These are phyloP conservation scores for Pseudoturritis turrita DNA, from an alignment of 345 rosid species.

Conservation along the genomic window DNA sequence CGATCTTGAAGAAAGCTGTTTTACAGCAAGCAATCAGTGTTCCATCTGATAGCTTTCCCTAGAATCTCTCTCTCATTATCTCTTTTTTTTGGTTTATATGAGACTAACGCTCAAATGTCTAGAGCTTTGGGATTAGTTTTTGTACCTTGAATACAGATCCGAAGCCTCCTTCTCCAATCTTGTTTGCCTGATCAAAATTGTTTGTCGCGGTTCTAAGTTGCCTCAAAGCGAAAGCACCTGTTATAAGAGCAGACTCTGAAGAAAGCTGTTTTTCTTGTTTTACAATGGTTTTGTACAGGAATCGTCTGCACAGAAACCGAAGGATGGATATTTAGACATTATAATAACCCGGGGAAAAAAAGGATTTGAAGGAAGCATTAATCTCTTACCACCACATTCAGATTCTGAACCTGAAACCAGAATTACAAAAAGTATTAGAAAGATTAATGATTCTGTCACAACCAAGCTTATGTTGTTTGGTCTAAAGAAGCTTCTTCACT, in stretches of 20 bases:
- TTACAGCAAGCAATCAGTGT: conserved; percentile 34
- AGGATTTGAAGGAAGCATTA: too few species aligned
- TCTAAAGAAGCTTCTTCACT: neutral
- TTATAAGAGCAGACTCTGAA: neutral
- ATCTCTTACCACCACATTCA: conserved; percentile 30
- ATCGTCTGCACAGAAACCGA: too few species aligned
- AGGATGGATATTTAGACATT: too few species aligned
- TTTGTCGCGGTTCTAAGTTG: conserved; percentile 34
- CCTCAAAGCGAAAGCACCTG: conserved; percentile 29
- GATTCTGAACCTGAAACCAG: conserved; percentile 26
- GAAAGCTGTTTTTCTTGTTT: too few species aligned
- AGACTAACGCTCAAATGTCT: neutral
- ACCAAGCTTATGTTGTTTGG: too few species aligned
- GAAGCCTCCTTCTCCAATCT: conserved; percentile 43
- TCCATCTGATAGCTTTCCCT: conserved; percentile 34
- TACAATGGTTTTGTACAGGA: too few species aligned
- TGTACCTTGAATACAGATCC: conserved; percentile 39
- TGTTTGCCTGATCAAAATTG: conserved; percentile 30
- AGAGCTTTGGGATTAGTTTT: neutral
- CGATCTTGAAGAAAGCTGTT: conserved; percentile 40
- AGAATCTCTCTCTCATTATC: conserved; percentile 22
- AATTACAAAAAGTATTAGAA: neutral
- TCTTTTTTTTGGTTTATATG: neutral
- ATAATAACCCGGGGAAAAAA: too few species aligned
- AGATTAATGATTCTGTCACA: too few species aligned